Evolutionary conservation across 495 filamentous ascomycete genomes (phyloP).

Genomic region (Lasiosphaeria hispida): DNA sequence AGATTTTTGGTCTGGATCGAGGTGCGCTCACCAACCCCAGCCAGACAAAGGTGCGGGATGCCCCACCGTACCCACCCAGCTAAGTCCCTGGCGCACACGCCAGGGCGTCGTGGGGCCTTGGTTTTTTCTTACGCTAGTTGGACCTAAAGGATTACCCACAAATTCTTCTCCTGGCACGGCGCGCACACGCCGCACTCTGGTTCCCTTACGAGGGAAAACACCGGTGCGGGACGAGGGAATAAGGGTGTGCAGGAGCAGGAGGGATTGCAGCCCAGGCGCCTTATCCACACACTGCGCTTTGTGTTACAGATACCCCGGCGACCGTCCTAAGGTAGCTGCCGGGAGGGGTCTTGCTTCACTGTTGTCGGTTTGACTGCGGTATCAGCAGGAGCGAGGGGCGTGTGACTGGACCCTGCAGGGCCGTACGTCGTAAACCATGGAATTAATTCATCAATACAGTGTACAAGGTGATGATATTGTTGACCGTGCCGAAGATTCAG

Average conservation of each 20-base stretch:
- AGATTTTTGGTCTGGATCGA: slow-evolving; percentile 29
- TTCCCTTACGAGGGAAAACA: not conserved
- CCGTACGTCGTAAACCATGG: not conserved
- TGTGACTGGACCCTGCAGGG: slow-evolving; percentile 13
- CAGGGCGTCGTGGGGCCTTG: not conserved
- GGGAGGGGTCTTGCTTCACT: not conserved
- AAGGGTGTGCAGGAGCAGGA: too few relatives aligned
- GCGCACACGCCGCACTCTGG: not conserved
- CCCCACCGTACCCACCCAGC: slow-evolving; percentile 22
- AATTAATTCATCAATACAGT: not conserved
- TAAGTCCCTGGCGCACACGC: not conserved
- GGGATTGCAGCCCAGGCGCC: not conserved
- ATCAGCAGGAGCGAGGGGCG: not conserved
- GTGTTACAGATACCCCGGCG: not conserved
- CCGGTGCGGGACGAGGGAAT: not conserved
- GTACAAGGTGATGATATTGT: slow-evolving; percentile 7
- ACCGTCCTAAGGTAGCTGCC: not conserved
- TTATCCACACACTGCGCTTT: not conserved
- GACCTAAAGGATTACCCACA: too few relatives aligned
- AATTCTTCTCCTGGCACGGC: too few relatives aligned
- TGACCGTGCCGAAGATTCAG: not conserved
- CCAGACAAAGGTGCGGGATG: slow-evolving; percentile 17
- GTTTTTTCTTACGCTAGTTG: not conserved
- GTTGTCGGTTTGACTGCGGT: not conserved
- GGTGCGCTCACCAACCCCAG: not conserved